Evolutionary conservation across 225 moss, liverwort and hornwort genomes (phyloP), one percentile per base, ranked within the genome.

Genomic region (Straminergon stramineum): DNA sequence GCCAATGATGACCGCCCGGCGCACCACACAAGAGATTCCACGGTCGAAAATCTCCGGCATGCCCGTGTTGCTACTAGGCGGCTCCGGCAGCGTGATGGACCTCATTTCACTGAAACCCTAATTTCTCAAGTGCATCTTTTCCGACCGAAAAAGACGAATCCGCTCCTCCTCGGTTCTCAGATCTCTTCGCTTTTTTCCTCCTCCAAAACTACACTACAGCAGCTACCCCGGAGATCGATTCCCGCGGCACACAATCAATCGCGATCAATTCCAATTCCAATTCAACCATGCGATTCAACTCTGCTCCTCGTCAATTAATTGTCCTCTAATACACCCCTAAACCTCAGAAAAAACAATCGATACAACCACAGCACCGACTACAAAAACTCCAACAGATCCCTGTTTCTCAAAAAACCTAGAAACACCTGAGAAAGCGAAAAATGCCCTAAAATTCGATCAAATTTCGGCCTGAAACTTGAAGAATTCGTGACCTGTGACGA

Each of bases 1-100:
- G 58, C 98, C 98, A 71, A 98, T 97, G 53, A 98, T 94, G 71
- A 98, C 86, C 86, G 95, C 98, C 63, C 98, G 96, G 48, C 98
- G 96, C 75, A 97, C 93, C 73, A 98, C 98, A 67, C 92, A 96
- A 28, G 96, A 95, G 76, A 98, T 96, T 67, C 98, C 98, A 76
- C 95, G 89, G 81, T 98, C 98, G 31, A 98, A 98, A 91, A 98
- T 98, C 92, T 98, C 98, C 75, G 98, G 97, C 98, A 96, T 94
- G 74, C 92, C 95, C 69, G 95, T 87, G 81, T 88, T 90, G 79
- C 94, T 94, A 91, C 92, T 95, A 56, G 98, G 98, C 88, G 97
- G 98, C 93, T 98, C 98, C 57, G 97, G 98, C 91, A 97, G 93
- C 87, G 93, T 97, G 90, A 98, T 96, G 53, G 95, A 94, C 93